Evolutionary conservation across 108 stramenopile species (phyloP), one percentile per base, ranked within the genome.

Genomic region (Skeletonema menzelii): DNA sequence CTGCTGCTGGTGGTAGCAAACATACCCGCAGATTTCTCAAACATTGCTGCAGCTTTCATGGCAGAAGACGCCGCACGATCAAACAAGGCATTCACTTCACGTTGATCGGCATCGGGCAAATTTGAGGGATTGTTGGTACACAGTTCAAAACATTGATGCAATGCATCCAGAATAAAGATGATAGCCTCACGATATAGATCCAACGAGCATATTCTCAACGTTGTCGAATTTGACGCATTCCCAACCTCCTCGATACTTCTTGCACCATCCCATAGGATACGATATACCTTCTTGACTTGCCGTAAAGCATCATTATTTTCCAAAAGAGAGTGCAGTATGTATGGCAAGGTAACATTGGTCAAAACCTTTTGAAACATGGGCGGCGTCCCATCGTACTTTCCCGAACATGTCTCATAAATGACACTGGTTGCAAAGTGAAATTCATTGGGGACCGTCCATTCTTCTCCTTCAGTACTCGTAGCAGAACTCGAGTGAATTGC

Each of bases 241-340:
- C 59, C 27, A 44, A 62, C 32, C 14, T 35, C 46, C 53, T 75
- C 67, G 3, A 68, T 35, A 26, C 42, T 67, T 19, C 59, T 35
- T 14, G 66, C 77, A 26, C 77, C 77, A 61, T 79, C 77, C 77
- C 77, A 79, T 30, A 79, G 27, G 37, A 79, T 44, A 12, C 77
- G 70, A 59, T 67, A 79, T 49, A 62, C 70, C 32, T 70, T 67
- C 53, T 61, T 79, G 14, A 65, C 77, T 63, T 69, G 70, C 7
- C 65, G 65, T 49, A 72, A 13, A 5, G 57, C 63, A 59, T 73
- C 73, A 4, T n/a, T 64, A 24, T 65, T 65, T 24, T 42, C 38
- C 10, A 58, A 27, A 27, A 69, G 35, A 8, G 64, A 65, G 13
- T 77, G 40, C n/a, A 70, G 22, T 8, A 77, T 28, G 20, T 58